A percentile compares a stretch with the other conserved stretches of the same genome.
phyloP scores from a whole-genome alignment of 179 eudicot genomes.

The Patellifolia procumbens region DNA sequence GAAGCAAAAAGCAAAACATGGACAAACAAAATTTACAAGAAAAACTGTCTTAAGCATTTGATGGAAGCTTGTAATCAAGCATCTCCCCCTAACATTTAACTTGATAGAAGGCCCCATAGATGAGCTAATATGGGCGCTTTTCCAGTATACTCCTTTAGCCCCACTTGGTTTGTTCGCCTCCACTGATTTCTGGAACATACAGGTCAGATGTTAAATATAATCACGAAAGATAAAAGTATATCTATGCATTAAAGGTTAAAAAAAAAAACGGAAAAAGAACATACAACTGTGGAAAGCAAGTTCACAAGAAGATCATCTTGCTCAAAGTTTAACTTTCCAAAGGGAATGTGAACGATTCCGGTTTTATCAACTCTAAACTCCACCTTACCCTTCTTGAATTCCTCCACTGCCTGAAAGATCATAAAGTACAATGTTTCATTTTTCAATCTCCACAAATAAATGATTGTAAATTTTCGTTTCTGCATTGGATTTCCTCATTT shows the following conservation, averaged over 20 bases:
- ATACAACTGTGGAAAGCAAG: conserved; percentile 79
- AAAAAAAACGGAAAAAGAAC: no score
- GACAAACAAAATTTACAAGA: conserved; percentile 35
- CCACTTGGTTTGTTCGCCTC: conserved; percentile 92
- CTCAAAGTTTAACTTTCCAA: conserved; percentile 77
- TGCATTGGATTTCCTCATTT: not conserved
- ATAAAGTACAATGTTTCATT: conserved; percentile 12
- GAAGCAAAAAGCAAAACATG: conserved; percentile 18
- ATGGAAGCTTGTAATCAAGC: conserved; percentile 71
- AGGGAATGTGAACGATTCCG: conserved; percentile 94
- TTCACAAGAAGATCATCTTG: conserved; percentile 83
- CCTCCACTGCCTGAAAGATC: conserved; percentile 74
- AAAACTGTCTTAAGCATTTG: conserved; percentile 29
- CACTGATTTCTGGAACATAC: conserved; percentile 71
- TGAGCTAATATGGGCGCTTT: conserved; percentile 87
- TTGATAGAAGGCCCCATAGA: conserved; percentile 95
- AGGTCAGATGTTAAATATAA: not conserved
- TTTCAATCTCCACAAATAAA: not conserved
- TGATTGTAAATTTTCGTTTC: not conserved
- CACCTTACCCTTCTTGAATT: conserved; percentile 95
- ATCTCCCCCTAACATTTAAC: conserved; percentile 73
- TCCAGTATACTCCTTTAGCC: conserved; percentile 95
- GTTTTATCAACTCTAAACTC: conserved; percentile 96
- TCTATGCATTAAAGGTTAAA: not conserved
- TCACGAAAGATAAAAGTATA: not conserved